Evolutionary conservation across 345 rosid species (phyloP).

Genomic region (Arabidopsis arenosa): DNA sequence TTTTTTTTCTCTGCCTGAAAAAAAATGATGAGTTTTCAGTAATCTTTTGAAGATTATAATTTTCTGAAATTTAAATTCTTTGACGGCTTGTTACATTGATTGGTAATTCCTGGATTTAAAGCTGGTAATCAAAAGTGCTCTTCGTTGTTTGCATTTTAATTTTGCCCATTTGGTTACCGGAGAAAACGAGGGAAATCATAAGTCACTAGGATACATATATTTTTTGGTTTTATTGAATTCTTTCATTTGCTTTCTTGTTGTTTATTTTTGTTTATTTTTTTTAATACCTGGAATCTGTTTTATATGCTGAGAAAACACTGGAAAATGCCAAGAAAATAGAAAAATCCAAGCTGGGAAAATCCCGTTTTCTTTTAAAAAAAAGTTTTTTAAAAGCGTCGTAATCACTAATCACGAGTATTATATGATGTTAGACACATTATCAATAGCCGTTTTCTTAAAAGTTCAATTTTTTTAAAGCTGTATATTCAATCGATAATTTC

Average conservation of each 20-base stretch:
- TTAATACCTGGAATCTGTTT: not conserved
- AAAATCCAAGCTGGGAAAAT: not conserved
- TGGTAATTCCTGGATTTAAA: not conserved
- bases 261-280: not conserved
- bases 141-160: not conserved
- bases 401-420: constrained; percentile 24
- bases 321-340: not conserved
- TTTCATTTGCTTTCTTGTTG: not conserved
- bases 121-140: not conserved
- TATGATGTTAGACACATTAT: constrained; percentile 7
- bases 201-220: not conserved
- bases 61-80: not conserved
- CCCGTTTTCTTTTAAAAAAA: not conserved
- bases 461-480: not conserved
- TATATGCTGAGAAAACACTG: not conserved
- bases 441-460: constrained; percentile 28
- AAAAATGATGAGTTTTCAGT: not conserved
- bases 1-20: not conserved
- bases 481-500: constrained; percentile 8
- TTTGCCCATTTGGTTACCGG: not conserved
- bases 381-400: not conserved
- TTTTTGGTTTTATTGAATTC: not conserved
- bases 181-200: not conserved
- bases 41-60: not conserved
- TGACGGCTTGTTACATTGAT: not conserved